These are phyloP conservation scores for Teratosphaeria pseudoeucalypti DNA, from an alignment of 2,329 filamentous ascomycete species.

Conservation along the genomic window DNA sequence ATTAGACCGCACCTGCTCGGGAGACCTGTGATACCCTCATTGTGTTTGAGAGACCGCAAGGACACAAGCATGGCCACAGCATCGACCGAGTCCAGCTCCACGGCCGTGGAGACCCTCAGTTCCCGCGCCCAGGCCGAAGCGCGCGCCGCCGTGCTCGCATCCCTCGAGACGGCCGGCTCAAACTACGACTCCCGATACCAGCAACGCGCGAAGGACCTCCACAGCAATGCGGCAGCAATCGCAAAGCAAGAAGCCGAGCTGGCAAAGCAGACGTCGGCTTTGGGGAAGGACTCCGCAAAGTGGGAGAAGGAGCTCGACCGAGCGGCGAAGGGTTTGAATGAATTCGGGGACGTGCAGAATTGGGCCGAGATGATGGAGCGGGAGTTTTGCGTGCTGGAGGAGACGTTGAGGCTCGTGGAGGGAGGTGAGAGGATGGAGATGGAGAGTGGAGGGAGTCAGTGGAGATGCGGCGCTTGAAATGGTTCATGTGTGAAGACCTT, in stretches of 20 bases:
- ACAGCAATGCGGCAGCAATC: constrained; percentile 57
- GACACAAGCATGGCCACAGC: constrained; percentile 1
- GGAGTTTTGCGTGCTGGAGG: constrained; percentile 27
- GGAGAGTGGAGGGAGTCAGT: constrained; percentile 22
- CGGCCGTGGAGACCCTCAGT: constrained; percentile 2
- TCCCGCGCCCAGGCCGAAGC: constrained; percentile 36
- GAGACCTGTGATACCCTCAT: background rate
- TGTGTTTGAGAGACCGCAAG: background rate
- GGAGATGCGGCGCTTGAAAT: constrained; percentile 6
- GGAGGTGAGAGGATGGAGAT: constrained; percentile 17
- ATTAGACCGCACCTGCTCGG: background rate
- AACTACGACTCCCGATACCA: constrained; percentile 59
- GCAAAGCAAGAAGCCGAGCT: constrained; percentile 50
- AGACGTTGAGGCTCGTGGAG: constrained; percentile 27
- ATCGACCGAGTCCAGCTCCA: constrained; percentile 9
- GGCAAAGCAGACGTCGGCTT: constrained; percentile 42
- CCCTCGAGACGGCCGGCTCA: constrained; percentile 49
- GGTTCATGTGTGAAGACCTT: background rate
- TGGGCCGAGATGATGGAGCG: constrained; percentile 69
- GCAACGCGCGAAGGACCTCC: constrained; percentile 57
- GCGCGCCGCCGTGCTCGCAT: constrained; percentile 40
- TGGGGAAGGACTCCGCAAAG: constrained; percentile 52
- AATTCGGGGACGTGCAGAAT: constrained; percentile 73
- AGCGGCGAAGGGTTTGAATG: constrained; percentile 58
- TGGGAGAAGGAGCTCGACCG: constrained; percentile 53